Conservation (phyloP, 306 rosid genomes). For the Parietaria judaica region DNA sequence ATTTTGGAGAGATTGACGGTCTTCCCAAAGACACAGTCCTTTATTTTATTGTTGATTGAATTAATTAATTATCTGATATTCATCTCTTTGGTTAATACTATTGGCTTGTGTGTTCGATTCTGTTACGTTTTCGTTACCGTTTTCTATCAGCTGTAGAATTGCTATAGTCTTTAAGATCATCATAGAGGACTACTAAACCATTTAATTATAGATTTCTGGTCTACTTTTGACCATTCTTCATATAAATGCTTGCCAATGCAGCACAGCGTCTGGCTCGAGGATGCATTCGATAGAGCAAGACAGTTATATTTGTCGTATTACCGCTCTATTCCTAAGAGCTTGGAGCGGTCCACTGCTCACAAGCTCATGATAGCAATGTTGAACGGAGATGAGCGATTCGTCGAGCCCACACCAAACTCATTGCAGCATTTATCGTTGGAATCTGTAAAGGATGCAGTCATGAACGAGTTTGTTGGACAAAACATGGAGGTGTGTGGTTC, state of each 20-base stretch:
- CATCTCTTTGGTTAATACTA: no score
- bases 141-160: no score
- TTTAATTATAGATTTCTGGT: not conserved
- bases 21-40: no score
- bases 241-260: conserved; percentile 36
- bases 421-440: conserved; percentile 77
- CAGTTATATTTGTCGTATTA: conserved; percentile 89
- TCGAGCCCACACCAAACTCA: conserved; percentile 88
- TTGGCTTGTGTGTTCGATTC: no score
- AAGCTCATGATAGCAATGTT: conserved; percentile 97
- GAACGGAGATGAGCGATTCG: conserved; percentile 91
- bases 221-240: not conserved
- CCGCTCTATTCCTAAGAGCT: conserved; percentile 95
- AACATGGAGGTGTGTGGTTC: conserved; percentile 82
- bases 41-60: no score
- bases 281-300: conserved; percentile 93
- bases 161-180: no score
- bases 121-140: no score
- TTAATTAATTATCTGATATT: no score
- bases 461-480: conserved; percentile 83
- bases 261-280: conserved; percentile 99
- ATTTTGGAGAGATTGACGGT: no score
- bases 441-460: conserved; percentile 82
- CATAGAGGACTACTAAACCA: no score
- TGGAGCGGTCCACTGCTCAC: conserved; percentile 99